These are phyloP conservation scores for Alternaria alternata DNA, from an alignment of 2,329 filamentous ascomycete genomes.

Conservation along the genomic window DNA sequence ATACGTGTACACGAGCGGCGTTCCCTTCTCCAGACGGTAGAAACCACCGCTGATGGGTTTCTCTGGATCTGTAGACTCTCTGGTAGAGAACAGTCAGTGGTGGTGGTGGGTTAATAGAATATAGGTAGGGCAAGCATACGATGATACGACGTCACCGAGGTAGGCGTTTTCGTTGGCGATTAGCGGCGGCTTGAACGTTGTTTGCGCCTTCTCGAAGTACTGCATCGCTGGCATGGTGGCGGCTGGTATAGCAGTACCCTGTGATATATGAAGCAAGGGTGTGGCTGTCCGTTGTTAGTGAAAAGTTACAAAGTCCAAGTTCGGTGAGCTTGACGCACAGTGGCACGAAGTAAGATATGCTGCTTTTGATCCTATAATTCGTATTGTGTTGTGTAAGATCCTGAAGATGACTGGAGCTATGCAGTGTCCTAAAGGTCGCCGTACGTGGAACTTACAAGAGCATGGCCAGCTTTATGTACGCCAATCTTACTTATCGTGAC, in stretches of 20 bases:
- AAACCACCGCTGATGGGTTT: constrained; percentile 70
- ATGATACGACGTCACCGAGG: constrained; percentile 68
- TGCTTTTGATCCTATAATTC: background rate
- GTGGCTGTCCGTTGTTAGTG: background rate
- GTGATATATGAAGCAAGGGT: background rate
- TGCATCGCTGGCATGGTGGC: constrained; percentile 49
- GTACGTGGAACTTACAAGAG: background rate
- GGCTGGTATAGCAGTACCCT: background rate
- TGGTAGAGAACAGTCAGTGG: constrained; percentile 31
- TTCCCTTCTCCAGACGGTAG: constrained; percentile 73
- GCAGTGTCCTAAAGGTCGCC: background rate
- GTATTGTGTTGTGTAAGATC: background rate
- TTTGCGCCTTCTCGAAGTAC: constrained; percentile 67
- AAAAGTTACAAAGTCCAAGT: background rate
- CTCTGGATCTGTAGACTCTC: constrained; percentile 62
- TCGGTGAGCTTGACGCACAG: background rate
- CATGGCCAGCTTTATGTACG: background rate
- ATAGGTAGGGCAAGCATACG: constrained; percentile 47
- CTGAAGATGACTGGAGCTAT: background rate
- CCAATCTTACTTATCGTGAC: background rate
- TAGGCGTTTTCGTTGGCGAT: constrained; percentile 74
- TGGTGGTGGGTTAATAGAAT: background rate
- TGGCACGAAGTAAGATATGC: background rate
- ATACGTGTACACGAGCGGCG: constrained; percentile 73
- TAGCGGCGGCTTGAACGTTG: constrained; percentile 68